phyloP scores from a whole-genome alignment of 1,139 yeast genomes.

The Starmera stellimalicola region DNA sequence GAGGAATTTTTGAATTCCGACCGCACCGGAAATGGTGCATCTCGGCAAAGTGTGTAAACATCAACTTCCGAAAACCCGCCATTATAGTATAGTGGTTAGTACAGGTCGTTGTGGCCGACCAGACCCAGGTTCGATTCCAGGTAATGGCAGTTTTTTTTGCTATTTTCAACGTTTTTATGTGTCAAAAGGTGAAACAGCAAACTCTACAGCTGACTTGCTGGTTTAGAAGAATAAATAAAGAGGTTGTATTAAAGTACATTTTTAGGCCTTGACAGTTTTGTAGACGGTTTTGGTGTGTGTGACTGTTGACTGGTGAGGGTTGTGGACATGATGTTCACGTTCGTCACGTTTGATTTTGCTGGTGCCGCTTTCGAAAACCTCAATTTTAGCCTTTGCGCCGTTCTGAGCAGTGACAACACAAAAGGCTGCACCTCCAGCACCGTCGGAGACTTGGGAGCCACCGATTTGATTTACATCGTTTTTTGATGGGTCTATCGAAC shows the following conservation, averaged over 20 bases:
- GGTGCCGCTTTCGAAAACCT: slow-evolving; percentile 44
- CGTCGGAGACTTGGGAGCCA: slow-evolving; percentile 25
- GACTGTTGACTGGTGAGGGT: not conserved
- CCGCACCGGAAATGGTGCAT: too few relatives aligned
- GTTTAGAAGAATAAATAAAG: too few relatives aligned
- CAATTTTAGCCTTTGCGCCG: slow-evolving; percentile 58
- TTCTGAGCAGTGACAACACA: slow-evolving; percentile 75
- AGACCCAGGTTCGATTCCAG: slow-evolving; percentile 34
- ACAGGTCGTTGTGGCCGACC: slow-evolving; percentile 36
- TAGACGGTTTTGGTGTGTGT: slow-evolving; percentile 8
- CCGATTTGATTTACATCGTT: slow-evolving; percentile 47
- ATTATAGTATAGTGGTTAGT: slow-evolving; percentile 35
- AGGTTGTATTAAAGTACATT: not conserved
- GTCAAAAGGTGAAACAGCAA: too few relatives aligned
- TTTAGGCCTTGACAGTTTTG: slow-evolving; percentile 9
- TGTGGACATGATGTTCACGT: slow-evolving; percentile 2
- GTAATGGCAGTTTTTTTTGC: slow-evolving; percentile 23
- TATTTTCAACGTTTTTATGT: too few relatives aligned
- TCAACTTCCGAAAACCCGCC: too few relatives aligned
- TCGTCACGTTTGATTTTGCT: slow-evolving; percentile 1
- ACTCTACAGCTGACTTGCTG: too few relatives aligned
- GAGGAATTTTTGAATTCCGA: too few relatives aligned
- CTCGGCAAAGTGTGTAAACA: too few relatives aligned
- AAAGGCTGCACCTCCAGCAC: slow-evolving; percentile 63
- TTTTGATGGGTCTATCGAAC: slow-evolving; percentile 68